Base-by-base conservation (phyloP, 2,329 filamentous ascomycete species). In the Cladophialophora exuberans region DNA sequence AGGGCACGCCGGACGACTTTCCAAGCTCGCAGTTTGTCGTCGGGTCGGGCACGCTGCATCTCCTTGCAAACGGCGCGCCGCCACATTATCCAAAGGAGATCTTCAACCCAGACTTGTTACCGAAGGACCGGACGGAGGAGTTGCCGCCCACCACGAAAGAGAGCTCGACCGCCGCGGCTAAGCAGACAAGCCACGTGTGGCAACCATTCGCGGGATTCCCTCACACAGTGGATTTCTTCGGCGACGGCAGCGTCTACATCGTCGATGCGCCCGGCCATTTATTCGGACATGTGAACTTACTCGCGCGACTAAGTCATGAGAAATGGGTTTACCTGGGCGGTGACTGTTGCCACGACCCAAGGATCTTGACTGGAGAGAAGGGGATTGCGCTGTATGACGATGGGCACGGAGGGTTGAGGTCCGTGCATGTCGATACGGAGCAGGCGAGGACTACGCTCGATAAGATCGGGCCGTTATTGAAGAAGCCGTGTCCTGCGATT, bases 1-100 rank as follows among this genome's bases (percentile, higher is more conserved):
- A 74, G 31, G 82, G 81, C n/a, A 81, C 79, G 3, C 78, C 80
- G 0, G 67, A 70, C 1, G 79, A 83, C 61, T 84, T 82, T 59
- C 56, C 71, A 0, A 66, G 70, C 10, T 72, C 79, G 0, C 69
- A 70, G 2, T 82, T 84, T 59, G 60, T 79, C 3, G 76, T 83
- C 7, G 82, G 82, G 0, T 68, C 72, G 3, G 78, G 78, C 4
- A 75, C 76, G 0, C 59, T 62, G 6, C 59, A 73, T 31, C 64
- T 81, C 1, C 65, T 81, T 10, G 62, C 77, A 36, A 57, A 72
- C 18, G 80, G 50, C 4, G 51, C 46, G 10, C 52, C 61, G 9
- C 55, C 57, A n/a, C 45, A 58, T 17, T 64, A 63, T 13, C 58
- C 54, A 13, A 61, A 64, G 52, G 26, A 61, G 56, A 62, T 64